Evolutionary conservation across 1,139 yeast species (phyloP).

Genomic region (Pichia norvegensis): DNA sequence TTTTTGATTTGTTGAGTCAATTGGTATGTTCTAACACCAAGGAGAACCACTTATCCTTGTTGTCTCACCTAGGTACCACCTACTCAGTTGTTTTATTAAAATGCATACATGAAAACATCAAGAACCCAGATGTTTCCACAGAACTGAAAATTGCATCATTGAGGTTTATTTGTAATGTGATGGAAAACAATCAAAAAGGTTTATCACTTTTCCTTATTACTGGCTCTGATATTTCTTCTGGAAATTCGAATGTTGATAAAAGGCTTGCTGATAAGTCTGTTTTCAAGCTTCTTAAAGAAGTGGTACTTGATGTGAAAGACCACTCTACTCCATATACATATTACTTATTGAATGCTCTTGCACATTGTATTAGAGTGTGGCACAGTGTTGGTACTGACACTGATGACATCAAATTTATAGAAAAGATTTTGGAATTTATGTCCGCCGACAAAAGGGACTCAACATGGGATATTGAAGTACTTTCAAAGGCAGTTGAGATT

Average conservation of each 20-base stretch:
- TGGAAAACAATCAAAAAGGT: conserved; percentile 81
- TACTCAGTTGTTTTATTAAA: conserved; percentile 54
- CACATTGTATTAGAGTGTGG: conserved; percentile 4
- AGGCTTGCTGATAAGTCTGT: conserved; percentile 35
- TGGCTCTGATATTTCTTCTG: conserved; percentile 33
- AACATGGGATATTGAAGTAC: conserved; percentile 38
- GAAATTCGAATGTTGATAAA: conserved; percentile 19
- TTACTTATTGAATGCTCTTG: conserved; percentile 1
- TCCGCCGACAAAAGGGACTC: not conserved
- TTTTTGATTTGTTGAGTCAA: conserved; percentile 53
- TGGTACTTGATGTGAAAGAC: conserved; percentile 35
- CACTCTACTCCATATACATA: not conserved
- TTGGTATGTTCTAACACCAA: conserved; percentile 59
- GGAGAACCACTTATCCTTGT: conserved; percentile 59
- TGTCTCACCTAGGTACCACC: conserved; percentile 68
- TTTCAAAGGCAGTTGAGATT: conserved; percentile 66
- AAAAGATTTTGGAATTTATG: conserved; percentile 35
- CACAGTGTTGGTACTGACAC: conserved; percentile 18
- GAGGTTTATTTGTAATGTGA: conserved; percentile 66
- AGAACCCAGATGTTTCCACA: conserved; percentile 51
- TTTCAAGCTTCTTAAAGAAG: conserved; percentile 7
- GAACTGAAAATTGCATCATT: conserved; percentile 52
- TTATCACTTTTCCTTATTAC: conserved; percentile 68
- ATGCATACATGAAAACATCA: conserved; percentile 53
- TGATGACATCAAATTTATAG: conserved; percentile 44